These are phyloP conservation scores for Tricladium varicosporioides DNA, from an alignment of 2,329 filamentous ascomycete species.

Conservation along the genomic window DNA sequence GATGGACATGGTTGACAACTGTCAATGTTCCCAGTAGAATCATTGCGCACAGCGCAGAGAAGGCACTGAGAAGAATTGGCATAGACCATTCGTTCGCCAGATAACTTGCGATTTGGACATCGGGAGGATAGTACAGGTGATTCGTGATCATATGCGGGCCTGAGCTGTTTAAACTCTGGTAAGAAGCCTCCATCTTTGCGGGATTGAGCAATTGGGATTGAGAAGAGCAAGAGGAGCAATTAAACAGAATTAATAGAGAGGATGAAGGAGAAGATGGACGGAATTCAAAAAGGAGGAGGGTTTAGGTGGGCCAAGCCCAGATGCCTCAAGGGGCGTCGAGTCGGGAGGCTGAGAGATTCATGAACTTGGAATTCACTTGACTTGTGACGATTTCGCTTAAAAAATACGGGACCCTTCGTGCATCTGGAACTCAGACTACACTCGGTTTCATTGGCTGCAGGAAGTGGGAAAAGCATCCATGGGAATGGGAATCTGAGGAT, in stretches of 20 bases:
- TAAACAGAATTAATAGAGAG: not conserved
- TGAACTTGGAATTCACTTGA: too few relatives aligned
- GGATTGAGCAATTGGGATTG: not conserved
- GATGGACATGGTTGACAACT: slow-evolving; percentile 50
- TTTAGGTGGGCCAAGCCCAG: too few relatives aligned
- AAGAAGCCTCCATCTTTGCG: slow-evolving; percentile 17
- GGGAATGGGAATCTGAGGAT: too few relatives aligned
- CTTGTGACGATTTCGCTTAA: not conserved
- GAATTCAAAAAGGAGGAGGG: not conserved
- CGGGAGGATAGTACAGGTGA: slow-evolving; percentile 72
- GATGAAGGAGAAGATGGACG: not conserved
- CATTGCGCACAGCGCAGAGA: slow-evolving; percentile 52
- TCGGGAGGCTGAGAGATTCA: too few relatives aligned
- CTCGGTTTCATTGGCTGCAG: too few relatives aligned
- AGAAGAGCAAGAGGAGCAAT: not conserved
- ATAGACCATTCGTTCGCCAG: slow-evolving; percentile 63
- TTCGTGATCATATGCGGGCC: slow-evolving; percentile 22
- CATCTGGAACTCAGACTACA: not conserved
- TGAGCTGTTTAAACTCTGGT: slow-evolving; percentile 19
- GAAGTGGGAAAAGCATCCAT: too few relatives aligned
- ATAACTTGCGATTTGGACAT: slow-evolving; percentile 60
- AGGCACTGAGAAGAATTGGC: slow-evolving; percentile 55
- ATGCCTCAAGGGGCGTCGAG: not conserved
- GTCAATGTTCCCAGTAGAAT: slow-evolving; percentile 58
- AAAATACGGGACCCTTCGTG: not conserved